Conservation (phyloP, 345 rosid genomes). For the Hirschfeldia incana region DNA sequence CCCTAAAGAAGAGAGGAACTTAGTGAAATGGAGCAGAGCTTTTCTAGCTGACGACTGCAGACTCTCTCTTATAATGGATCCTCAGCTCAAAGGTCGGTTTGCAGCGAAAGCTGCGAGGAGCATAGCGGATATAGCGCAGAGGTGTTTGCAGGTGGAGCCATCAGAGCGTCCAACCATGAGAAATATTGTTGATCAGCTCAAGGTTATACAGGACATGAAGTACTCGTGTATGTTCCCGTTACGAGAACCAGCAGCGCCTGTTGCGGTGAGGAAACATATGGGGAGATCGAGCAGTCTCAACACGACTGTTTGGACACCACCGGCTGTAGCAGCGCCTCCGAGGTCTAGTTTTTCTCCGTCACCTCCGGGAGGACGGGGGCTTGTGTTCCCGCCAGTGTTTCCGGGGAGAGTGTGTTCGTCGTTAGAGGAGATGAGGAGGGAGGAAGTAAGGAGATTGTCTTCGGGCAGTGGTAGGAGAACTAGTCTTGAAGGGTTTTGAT, state of each 20-base stretch:
- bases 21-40: slow-evolving; percentile 92
- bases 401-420: slow-evolving; percentile 67
- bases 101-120: slow-evolving; percentile 77
- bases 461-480: slow-evolving; percentile 65
- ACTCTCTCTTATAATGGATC: slow-evolving; percentile 88
- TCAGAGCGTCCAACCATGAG: slow-evolving; percentile 94
- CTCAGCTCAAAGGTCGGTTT: slow-evolving; percentile 85
- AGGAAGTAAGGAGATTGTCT: slow-evolving; percentile 67
- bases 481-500: slow-evolving; percentile 94
- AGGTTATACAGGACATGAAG: slow-evolving; percentile 84
- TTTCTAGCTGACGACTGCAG: slow-evolving; percentile 84
- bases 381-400: slow-evolving; percentile 49
- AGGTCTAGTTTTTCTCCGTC: slow-evolving; percentile 74
- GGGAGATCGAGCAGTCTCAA: slow-evolving; percentile 86
- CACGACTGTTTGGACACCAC: slow-evolving; percentile 51
- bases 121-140: slow-evolving; percentile 80
- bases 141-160: slow-evolving; percentile 87
- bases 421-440: slow-evolving; percentile 62
- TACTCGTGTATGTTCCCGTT: slow-evolving; percentile 73
- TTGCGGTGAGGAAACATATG: slow-evolving; percentile 64
- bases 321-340: slow-evolving; percentile 38
- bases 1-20: slow-evolving; percentile 86
- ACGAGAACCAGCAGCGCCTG: slow-evolving; percentile 66
- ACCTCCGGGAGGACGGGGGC: slow-evolving; percentile 57
- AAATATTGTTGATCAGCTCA: slow-evolving; percentile 71